Conservation (phyloP, 306 rosid species). For the Dryas drummondii region DNA sequence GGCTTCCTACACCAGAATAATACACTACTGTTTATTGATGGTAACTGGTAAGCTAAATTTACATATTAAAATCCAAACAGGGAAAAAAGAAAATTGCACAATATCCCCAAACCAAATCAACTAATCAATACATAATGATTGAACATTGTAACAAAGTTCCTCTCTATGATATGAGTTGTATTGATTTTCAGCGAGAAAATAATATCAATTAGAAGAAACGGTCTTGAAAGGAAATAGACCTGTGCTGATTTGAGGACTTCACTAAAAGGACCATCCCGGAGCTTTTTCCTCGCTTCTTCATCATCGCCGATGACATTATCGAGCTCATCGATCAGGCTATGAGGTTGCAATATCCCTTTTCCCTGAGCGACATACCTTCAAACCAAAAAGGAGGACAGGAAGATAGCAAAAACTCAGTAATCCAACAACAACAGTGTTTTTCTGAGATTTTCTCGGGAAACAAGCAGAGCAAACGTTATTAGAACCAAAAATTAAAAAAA, state of each 20-base stretch:
- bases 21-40: not conserved
- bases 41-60: not conserved
- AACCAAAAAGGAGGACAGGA: slow-evolving; percentile 1
- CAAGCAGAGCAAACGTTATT: not conserved
- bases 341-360: slow-evolving; percentile 90
- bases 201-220: not conserved
- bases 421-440: no score
- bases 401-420: not conserved
- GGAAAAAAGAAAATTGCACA: not conserved
- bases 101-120: not conserved
- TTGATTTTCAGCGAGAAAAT: not conserved
- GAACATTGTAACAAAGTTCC: not conserved
- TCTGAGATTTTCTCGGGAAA: slow-evolving; percentile 1
- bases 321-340: slow-evolving; percentile 71
- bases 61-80: not conserved
- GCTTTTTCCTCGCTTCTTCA: slow-evolving; percentile 30
- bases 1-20: slow-evolving; percentile 56
- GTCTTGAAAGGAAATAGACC: slow-evolving; percentile 31
- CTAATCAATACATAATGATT: not conserved
- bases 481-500: not conserved
- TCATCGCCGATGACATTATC: slow-evolving; percentile 46
- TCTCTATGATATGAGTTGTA: no score
- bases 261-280: slow-evolving; percentile 49
- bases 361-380: slow-evolving; percentile 82
- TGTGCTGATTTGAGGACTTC: slow-evolving; percentile 55